These are phyloP conservation scores for Aristolochia californica DNA, from an alignment of 164 flowering plant species.

Conservation along the genomic window DNA sequence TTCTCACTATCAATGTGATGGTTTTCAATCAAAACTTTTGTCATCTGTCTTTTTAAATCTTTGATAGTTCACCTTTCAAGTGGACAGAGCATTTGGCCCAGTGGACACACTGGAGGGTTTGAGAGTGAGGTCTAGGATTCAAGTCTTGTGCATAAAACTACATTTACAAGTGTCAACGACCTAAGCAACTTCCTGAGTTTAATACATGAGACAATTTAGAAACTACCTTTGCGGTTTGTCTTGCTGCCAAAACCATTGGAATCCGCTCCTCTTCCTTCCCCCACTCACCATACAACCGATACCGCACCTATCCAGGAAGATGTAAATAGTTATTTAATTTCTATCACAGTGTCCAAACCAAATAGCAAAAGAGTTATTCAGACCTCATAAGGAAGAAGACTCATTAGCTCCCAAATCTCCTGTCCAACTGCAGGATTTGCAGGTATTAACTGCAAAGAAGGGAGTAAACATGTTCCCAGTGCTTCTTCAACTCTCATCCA, in stretches of 20 bases:
- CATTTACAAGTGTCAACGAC: too few relatives aligned
- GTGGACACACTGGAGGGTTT: too few relatives aligned
- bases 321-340: slow-evolving; percentile 12
- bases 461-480: slow-evolving; percentile 83
- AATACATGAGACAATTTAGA: too few relatives aligned
- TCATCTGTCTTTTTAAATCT: too few relatives aligned
- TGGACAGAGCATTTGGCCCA: too few relatives aligned
- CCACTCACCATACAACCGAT: slow-evolving; percentile 99
- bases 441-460: slow-evolving; percentile 91
- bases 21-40: too few relatives aligned
- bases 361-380: slow-evolving; percentile 8
- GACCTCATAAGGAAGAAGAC: slow-evolving; percentile 97
- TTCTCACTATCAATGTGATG: too few relatives aligned
- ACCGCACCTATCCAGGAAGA: slow-evolving; percentile 54
- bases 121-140: too few relatives aligned
- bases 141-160: too few relatives aligned
- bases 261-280: slow-evolving; percentile 88
- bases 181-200: too few relatives aligned
- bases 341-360: slow-evolving; percentile 3
- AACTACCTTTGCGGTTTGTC: slow-evolving; percentile 87
- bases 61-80: too few relatives aligned
- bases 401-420: slow-evolving; percentile 93
- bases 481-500: slow-evolving; percentile 85
- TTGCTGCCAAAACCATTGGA: slow-evolving; percentile 91
- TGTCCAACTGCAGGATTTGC: slow-evolving; percentile 99